These are phyloP conservation scores for Chaetomium cochliodes DNA, from an alignment of 495 filamentous ascomycete genomes.

Conservation along the genomic window DNA sequence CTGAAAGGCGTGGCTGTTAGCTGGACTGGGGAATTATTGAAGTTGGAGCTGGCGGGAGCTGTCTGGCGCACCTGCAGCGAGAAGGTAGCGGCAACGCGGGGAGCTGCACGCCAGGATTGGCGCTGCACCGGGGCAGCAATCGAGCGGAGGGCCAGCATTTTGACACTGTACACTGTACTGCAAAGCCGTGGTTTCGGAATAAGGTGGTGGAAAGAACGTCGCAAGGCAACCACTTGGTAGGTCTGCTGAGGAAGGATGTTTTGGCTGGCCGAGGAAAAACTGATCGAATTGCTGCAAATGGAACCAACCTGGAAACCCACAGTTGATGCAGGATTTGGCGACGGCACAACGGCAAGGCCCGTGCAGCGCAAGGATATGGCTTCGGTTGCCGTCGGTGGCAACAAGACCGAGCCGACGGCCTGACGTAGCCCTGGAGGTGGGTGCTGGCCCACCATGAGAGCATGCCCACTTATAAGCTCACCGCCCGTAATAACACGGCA, in stretches of 20 bases:
- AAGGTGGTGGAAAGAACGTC: slow-evolving; percentile 5
- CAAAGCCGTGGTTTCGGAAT: neutral
- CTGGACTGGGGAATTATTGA: neutral
- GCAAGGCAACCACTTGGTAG: slow-evolving; percentile 1
- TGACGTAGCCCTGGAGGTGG: slow-evolving; percentile 15
- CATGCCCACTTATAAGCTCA: neutral
- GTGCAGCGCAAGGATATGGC: slow-evolving; percentile 17
- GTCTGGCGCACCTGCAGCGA: slow-evolving; percentile 44
- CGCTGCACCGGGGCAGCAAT: slow-evolving; percentile 53
- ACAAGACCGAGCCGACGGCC: slow-evolving; percentile 13
- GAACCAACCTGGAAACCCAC: slow-evolving; percentile 15
- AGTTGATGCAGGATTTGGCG: slow-evolving; percentile 22
- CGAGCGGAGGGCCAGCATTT: slow-evolving; percentile 53
- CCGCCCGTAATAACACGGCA: slow-evolving; percentile 14
- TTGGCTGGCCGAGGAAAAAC: slow-evolving; percentile 22
- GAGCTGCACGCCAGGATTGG: slow-evolving; percentile 49
- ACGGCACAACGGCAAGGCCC: slow-evolving; percentile 17
- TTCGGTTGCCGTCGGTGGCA: slow-evolving; percentile 7
- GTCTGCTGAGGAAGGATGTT: slow-evolving; percentile 17
- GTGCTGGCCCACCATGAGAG: no score
- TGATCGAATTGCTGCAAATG: slow-evolving; percentile 20
- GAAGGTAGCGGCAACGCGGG: slow-evolving; percentile 46
- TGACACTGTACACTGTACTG: slow-evolving; percentile 30
- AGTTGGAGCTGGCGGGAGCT: slow-evolving; percentile 1
- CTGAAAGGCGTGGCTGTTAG: slow-evolving; percentile 34